phyloP scores from a whole-genome alignment of 148 eudicot species.

The Nepenthes mirabilis region DNA sequence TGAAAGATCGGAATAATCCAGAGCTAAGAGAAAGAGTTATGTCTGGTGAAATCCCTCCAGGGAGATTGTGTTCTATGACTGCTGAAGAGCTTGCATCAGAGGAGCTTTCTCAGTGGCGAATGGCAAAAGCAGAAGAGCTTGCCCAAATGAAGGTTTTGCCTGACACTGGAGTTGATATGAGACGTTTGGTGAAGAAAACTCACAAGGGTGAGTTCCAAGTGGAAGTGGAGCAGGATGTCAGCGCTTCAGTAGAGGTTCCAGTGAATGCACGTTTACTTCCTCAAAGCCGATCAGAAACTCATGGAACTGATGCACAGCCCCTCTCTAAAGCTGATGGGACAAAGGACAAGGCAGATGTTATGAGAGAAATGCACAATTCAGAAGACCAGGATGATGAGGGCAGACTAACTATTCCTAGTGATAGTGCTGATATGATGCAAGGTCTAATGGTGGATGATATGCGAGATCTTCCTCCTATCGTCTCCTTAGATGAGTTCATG shows the following conservation, averaged over 20 bases:
- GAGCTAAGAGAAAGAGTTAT: slow-evolving; percentile 81
- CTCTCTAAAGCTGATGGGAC: slow-evolving; percentile 17
- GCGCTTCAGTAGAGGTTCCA: slow-evolving; percentile 45
- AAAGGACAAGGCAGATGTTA: slow-evolving; percentile 14
- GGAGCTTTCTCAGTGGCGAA: slow-evolving; percentile 96
- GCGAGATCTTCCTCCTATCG: slow-evolving; percentile 87
- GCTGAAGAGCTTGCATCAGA: slow-evolving; percentile 96
- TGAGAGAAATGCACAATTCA: slow-evolving; percentile 13
- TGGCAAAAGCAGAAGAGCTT: slow-evolving; percentile 82
- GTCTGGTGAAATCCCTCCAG: slow-evolving; percentile 79
- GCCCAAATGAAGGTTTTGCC: slow-evolving; percentile 79
- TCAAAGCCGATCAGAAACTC: slow-evolving; percentile 17
- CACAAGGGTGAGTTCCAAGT: slow-evolving; percentile 97
- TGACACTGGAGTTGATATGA: slow-evolving; percentile 59
- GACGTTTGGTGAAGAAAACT: slow-evolving; percentile 90
- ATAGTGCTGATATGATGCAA: slow-evolving; percentile 84
- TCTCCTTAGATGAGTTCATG: slow-evolving; percentile 90
- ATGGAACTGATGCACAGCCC: slow-evolving; percentile 9
- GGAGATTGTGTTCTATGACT: slow-evolving; percentile 85
- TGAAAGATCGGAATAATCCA: slow-evolving; percentile 84
- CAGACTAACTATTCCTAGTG: slow-evolving; percentile 67
- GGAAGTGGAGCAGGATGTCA: slow-evolving; percentile 56
- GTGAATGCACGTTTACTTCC: slow-evolving; percentile 17
- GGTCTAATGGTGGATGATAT: slow-evolving; percentile 78
- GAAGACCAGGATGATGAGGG: slow-evolving; percentile 27